Conservation (phyloP, 345 rosid genomes). For the Excoecaria cochinchinensis region DNA sequence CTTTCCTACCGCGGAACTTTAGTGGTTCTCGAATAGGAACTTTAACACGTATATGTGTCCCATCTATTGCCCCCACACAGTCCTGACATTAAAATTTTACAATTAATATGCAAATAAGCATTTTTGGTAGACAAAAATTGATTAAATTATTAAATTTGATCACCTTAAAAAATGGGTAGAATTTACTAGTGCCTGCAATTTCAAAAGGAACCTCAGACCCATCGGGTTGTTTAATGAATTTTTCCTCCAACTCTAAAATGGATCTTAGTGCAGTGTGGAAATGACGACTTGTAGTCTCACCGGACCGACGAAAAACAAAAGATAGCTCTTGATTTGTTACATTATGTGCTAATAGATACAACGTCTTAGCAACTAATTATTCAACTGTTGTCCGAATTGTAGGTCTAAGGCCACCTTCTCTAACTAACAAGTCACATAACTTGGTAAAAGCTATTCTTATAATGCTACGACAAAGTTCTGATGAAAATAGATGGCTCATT, state of each 20-base stretch:
- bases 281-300: slow-evolving; percentile 1
- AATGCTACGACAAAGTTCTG: too few relatives aligned
- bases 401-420: too few relatives aligned
- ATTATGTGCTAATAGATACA: neutral
- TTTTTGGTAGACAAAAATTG: too few relatives aligned
- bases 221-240: neutral
- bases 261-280: neutral
- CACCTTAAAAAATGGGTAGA: slow-evolving; percentile 2
- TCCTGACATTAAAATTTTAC: neutral
- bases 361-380: too few relatives aligned
- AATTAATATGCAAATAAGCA: neutral
- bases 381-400: too few relatives aligned
- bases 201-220: neutral
- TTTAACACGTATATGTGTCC: neutral
- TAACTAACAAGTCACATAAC: too few relatives aligned
- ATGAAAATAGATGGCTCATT: too few relatives aligned
- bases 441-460: too few relatives aligned
- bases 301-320: neutral
- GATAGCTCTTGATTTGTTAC: neutral
- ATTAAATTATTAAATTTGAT: too few relatives aligned
- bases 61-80: neutral
- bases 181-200: neutral
- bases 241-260: neutral
- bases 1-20: neutral
- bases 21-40: neutral